Base-by-base conservation (phyloP, 176 grass and related monocot genomes). In the Aegilops umbellulata region DNA sequence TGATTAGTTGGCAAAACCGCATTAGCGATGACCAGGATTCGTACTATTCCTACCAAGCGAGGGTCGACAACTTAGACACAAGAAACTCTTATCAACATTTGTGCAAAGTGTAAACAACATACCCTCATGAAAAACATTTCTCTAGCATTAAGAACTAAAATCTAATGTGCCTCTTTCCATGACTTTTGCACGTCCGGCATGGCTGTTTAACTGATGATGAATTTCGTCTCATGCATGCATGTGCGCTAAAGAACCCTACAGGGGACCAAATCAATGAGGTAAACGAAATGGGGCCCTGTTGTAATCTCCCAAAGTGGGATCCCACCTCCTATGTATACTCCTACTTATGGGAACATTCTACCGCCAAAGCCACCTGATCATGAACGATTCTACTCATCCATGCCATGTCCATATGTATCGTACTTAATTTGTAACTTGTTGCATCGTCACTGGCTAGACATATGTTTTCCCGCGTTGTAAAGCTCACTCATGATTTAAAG, bases 261-360 rank as follows among this genome's bases (percentile, higher is more conserved):
- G 89, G 80, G 62, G 64, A 91, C 86, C 77, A 85, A 85, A 85
- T 82, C 82, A 85, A 8, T 85, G 14, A 77, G 69, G 62, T 42
- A 22, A 46, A 44, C 4, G 3, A 46, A 74, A 26, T 23, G 69
- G 1, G 12, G 42, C 19, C 30, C 0, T 86, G 38, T 55, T 78
- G 84, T 25, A 35, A 55, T 77, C 41, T 24, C 47, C 29, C 57
- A 81, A 76, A 82, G 69, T 58, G 79, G 69, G 30, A 23, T 55
- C n/a, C 36, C 53, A 71, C 80, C 19, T 46, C 13, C 14, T 57
- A 27, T 74, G 4, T 74, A 17, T 31, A n/a, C 5, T 42, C 64
- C 57, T 58, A 36, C 25, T 90, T 78, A 58, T 79, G 49, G 42
- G 84, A 87, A 90, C 57, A 80, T 90, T 90, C 89, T 3, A 63